Conservation (phyloP, 1,284 basidiomycete species). For the Anthracocystis walkeri region DNA sequence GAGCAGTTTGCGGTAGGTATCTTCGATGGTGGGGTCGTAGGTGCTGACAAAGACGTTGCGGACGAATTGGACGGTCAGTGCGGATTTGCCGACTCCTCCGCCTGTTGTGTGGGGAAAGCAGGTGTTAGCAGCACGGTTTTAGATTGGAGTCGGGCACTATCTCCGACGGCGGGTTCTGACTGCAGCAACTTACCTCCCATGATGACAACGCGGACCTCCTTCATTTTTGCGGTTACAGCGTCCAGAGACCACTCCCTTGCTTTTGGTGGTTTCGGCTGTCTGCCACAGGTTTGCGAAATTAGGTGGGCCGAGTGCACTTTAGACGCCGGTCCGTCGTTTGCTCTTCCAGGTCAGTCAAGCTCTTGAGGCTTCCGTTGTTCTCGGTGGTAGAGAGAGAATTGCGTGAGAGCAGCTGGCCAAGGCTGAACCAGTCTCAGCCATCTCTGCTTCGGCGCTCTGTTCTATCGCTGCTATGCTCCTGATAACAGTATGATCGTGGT, state of each 20-base stretch:
- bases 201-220: constrained; percentile 59
- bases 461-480: not conserved
- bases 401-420: not conserved
- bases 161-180: not conserved
- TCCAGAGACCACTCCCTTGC: not conserved
- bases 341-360: not conserved
- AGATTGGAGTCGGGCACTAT: too few relatives aligned
- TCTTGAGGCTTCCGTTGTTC: not conserved
- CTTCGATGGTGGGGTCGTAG: constrained; percentile 67
- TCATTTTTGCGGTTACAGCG: constrained; percentile 32
- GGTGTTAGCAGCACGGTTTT: not conserved
- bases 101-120: constrained; percentile 18
- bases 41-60: constrained; percentile 62
- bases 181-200: constrained; percentile 54
- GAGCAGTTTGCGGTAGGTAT: constrained; percentile 62
- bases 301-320: not conserved
- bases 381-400: not conserved
- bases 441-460: not conserved
- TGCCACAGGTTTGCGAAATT: not conserved
- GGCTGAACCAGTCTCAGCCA: not conserved
- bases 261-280: not conserved
- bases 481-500: not conserved
- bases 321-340: not conserved
- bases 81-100: constrained; percentile 65
- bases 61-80: constrained; percentile 63